These are phyloP conservation scores for Dissophora globulifera DNA, from an alignment of 192 early-diverging fungal species.

Conservation along the genomic window DNA sequence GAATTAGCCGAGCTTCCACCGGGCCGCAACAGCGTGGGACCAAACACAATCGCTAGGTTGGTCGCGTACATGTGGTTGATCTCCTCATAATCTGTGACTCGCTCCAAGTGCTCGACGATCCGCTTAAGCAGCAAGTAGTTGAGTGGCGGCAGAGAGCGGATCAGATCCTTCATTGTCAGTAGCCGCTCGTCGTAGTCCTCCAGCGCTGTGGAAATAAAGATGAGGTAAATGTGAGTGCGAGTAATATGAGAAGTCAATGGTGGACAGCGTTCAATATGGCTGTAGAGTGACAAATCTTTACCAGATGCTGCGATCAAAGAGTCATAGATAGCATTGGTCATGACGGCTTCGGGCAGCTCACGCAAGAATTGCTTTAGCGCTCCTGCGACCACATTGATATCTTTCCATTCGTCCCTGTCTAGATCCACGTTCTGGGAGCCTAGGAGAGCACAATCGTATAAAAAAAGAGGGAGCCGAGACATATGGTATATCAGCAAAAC, in stretches of 20 bases:
- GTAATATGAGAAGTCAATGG: background rate
- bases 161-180: constrained; percentile 74
- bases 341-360: constrained; percentile 91
- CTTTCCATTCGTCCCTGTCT: constrained; percentile 67
- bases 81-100: constrained; percentile 78
- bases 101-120: constrained; percentile 77
- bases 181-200: constrained; percentile 79
- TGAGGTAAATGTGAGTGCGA: background rate
- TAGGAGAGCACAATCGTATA: constrained; percentile 1
- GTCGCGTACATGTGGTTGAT: constrained; percentile 90
- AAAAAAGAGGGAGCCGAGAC: background rate
- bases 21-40: constrained; percentile 85
- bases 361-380: constrained; percentile 95
- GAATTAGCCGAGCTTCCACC: constrained; percentile 63
- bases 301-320: constrained; percentile 81
- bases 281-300: constrained; percentile 20
- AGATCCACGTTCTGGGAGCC: constrained; percentile 63
- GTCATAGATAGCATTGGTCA: constrained; percentile 86
- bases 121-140: constrained; percentile 77
- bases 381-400: constrained; percentile 88
- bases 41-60: constrained; percentile 97
- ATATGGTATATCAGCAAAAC: no score
- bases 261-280: background rate
- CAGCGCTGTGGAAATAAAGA: constrained; percentile 50
- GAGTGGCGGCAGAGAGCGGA: constrained; percentile 66